Base-by-base conservation (phyloP, 352 stramenopile genomes). In the Aphanomyces euteiches region DNA sequence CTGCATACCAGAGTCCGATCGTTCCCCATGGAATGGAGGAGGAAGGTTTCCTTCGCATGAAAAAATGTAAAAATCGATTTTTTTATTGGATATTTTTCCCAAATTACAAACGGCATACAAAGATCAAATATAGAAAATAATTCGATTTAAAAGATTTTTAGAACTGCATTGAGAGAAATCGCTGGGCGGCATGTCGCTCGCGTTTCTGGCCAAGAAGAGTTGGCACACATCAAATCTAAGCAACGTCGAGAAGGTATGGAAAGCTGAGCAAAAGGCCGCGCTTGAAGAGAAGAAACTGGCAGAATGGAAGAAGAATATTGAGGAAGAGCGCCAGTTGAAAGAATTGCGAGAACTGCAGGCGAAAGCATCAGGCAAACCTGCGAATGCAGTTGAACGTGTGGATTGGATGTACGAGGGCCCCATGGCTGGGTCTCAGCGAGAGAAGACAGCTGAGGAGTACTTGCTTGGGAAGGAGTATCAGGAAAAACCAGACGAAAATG, bases 201-300 rank as follows among this genome's bases (percentile, higher is more conserved):
- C 83, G 74, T 99, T 98, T 79, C 85, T 96, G 75, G 82, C 83
- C 81, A 99, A 97, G 89, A 99, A 98, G 88, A 98, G 92, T 87
- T 99, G 95, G 95, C 94, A 99, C 76, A 98, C 93, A 61, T 89
- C 92, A 69, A 98, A 98, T 69, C 78, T 98, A 38, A 87, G 82
- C 79, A 99, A 99, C 90, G 92, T 98, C 63, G 96, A 99, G 84
- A 98, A 98, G 78, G 96, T 99, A 53, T 98, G 95, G 96, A 86
- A 98, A 56, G 95, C 92, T 8, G 96, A 99, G 84, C 95, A 98
- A 73, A 94, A 97, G 75, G 84, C 98, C 72, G 88, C 84, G 45
- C 87, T 86, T 2, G 96, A 99, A 78, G 88, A 96, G 69, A 89
- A 92, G 67, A 98, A 98, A 66, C 82, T 97, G 1, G 84, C 83